Conservation (phyloP, 2,329 filamentous ascomycete genomes). For the Capronia coronata region DNA sequence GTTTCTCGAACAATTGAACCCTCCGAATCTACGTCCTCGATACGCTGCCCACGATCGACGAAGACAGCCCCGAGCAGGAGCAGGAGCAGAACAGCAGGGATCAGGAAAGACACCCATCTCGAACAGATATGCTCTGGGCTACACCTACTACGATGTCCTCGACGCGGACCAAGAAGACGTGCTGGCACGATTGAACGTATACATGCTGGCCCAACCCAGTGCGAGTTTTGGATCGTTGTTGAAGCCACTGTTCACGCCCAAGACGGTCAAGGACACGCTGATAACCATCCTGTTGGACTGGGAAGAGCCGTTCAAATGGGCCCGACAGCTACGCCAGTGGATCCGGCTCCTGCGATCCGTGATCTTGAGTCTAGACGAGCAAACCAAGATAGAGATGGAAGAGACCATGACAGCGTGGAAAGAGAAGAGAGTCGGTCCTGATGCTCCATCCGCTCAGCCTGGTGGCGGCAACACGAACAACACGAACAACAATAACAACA, state of each 20-base stretch:
- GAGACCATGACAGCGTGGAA: constrained; percentile 76
- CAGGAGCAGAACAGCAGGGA: too few species aligned
- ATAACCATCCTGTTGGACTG: constrained; percentile 92
- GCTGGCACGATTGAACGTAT: constrained; percentile 79
- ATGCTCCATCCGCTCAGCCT: constrained; percentile 52
- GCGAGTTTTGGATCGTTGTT: constrained; percentile 75
- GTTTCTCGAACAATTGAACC: constrained; percentile 60
- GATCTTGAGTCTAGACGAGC: constrained; percentile 63
- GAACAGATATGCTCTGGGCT: constrained; percentile 86
- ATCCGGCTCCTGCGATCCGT: constrained; percentile 74
- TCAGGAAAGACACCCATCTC: constrained; percentile 68
- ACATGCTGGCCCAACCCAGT: constrained; percentile 79
- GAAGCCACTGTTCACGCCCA: constrained; percentile 73
- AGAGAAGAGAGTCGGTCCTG: constrained; percentile 53
- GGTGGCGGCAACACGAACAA: constrained; percentile 64
- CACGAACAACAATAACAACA: too few species aligned
- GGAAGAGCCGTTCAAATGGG: constrained; percentile 88
- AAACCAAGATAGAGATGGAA: constrained; percentile 77
- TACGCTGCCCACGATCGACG: constrained; percentile 48
- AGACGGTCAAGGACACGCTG: constrained; percentile 77
- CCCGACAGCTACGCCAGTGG: constrained; percentile 84
- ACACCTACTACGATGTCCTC: constrained; percentile 90
- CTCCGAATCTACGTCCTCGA: constrained; percentile 35
- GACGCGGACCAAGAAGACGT: constrained; percentile 96
- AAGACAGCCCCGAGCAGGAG: constrained; percentile 44